Base-by-base conservation (phyloP, 805 yeast genomes). In the Hanseniaspora hatyaiensis region DNA sequence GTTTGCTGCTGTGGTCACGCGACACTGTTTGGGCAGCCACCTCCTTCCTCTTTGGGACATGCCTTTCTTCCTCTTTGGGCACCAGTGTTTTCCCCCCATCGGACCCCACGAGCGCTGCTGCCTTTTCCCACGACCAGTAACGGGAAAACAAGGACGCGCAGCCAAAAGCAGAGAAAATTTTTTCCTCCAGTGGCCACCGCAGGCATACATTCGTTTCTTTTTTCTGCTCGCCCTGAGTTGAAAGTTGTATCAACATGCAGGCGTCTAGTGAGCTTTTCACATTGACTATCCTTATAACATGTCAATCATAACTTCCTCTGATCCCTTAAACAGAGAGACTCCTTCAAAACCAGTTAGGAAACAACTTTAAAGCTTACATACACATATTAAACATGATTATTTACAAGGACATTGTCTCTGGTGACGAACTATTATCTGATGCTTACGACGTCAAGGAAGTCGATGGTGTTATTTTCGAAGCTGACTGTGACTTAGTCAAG, bases 401-500 rank as follows among this genome's bases (percentile, higher is more conserved):
- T 62, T 65, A 52, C 70, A 68, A 74, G 71, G 98, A 89, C 74
- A 71, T 87, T 68, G 67, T 89, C 71, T 82, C 96, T 58, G 84
- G 82, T 65, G 98, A 89, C 76, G 98, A 89, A 78, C 74, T 83
- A 63, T 74, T 89, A 72, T 92, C 98, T 57, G 96, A 88, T 67
- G 98, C 98, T 65, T 92, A 88, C 78, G 94, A 85, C 70, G 65
- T 77, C 68, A 80, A 73, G 65, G 73, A 71, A 68, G 96, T 92
- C 57, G 95, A 84, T 64, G 84, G 76, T 57, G 97, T 75, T 62
- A 86, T 92, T 68, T 85, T 75, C 77, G 98, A 92, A 77, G 97
- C 95, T 58, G 85, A 92, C 80, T 87, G 96, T 74, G 73, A 77
- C 63, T 80, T 87, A 92, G 78, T 92, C 69, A 80, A 74, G 62